Evolutionary conservation across 495 filamentous ascomycete genomes (phyloP), one percentile per base, ranked within the genome.

Genomic region (Aspergillus indologenus): DNA sequence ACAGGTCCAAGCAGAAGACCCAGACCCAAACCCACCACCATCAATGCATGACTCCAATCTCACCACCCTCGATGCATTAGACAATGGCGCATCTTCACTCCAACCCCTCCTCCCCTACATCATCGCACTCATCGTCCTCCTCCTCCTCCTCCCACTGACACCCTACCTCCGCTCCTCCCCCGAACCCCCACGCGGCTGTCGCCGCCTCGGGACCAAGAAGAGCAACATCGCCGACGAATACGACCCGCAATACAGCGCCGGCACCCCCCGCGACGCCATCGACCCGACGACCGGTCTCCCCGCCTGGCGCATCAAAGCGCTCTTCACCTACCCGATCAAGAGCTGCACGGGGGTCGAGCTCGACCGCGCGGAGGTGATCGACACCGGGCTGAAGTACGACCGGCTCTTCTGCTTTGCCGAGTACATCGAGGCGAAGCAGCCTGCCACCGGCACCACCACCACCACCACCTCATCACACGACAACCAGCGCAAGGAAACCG

Each of bases 311-410:
- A 77, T 97, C 62, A 91, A 91, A 70, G 89, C 88, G 49, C 80
- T 96, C 43, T 92, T 87, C 76, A 86, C 90, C 44, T 96, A 92
- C 69, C 93, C 93, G 0, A 75, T 96, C 63, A 97, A 97, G 75
- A 90, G 88, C 57, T 96, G 92, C 68, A 78, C 80, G 60, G 90
- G 87, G 15, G 85, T 96, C 19, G 90, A 96, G 72, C 67, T 96
- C 53, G 73, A 81, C 54, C 65, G 77, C 53, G 85, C 83, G 45
- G 83, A 85, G 51, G 81, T 96, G 5, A 73, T 92, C 24, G 68
- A 83, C 5, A 85, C 84, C 17, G 92, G 92, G 3, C 79, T 98
- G 47, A 79, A 88, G 68, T 89, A 87, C 69, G 93, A 98, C 70
- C 86, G 93, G 1, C 84, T 90, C 62, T 96, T 91, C 78, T 88